Base-by-base conservation (phyloP, 345 rosid genomes). In the Populus deltoides region DNA sequence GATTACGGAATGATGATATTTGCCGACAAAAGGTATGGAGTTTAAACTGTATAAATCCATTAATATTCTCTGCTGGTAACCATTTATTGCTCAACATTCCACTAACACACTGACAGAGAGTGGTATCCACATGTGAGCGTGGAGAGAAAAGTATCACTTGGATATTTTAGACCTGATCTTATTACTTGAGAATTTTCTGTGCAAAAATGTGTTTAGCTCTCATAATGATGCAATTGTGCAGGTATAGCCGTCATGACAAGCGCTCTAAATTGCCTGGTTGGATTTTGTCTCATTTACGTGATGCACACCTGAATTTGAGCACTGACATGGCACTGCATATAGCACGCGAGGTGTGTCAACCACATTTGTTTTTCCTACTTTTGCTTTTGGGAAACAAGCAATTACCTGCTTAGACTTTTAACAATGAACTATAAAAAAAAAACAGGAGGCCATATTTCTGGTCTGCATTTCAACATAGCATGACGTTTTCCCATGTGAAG, bases 1-100 rank as follows among this genome's bases (percentile, higher is more conserved):
- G 99, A 96, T 83, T 96, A 93, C 84, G 99, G 99, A 57, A 96
- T 96, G 99, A 96, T 96, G 99, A 92, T 93, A 81, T 96, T 96
- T 85, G 97, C 99, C 45, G 98, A 93, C 86, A 93, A 96, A 84
- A 90, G 99, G 98, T 91, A 81, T 72, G 71, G 61, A 36, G n/a
- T 31, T 66, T 17, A 31, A 69, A 10, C 15, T 66, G 24, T 73
- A 62, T 47, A 43, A 43, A 63, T 5, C 49, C 20, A 10, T 31
- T n/a, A 8, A 20, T 24, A 7, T 29, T 43, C 70, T 74, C 27
- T 16, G 6, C 17, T 24, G 24, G 11, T 6, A 22, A 25, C 25
- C 33, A 27, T 17, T 51, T n/a, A 29, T 55, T 55, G 70, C 70
- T 17, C 35, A 17, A 38, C 53, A 15, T 13, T 47, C 53, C 53